Evolutionary conservation across 371 early-diverging fungal species (phyloP), one percentile per base, ranked within the genome.

Genomic region (Haplosporangium sp.): DNA sequence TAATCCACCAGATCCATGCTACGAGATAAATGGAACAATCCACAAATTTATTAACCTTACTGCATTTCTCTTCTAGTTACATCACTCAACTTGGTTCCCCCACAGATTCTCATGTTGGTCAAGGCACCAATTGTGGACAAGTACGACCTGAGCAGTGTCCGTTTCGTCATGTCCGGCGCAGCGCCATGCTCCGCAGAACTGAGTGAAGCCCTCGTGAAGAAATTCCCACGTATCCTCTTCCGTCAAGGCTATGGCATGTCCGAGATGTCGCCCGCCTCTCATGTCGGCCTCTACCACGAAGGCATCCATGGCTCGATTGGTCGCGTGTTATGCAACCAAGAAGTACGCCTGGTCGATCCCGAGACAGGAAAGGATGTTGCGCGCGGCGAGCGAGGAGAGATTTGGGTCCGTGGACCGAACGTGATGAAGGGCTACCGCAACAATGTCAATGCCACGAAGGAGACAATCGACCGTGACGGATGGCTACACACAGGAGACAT

Each of bases 401-500:
- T 96, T 40, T 90, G 93, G 66, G 71, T 95, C 52, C 88, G 90
- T 37, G 95, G 96, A 0, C 92, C 94, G 2, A 93, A 91, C 59
- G 81, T 86, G 36, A 86, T 89, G 87, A 73, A 86, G 69, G 92
- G 91, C 0, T 91, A 93, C 55, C 80, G 88, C 38, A 88, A 91
- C 58, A 90, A 90, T 51, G 82, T 84, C 20, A 71, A 90, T 59
- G 95, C 93, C 0, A 94, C 94, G 0, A 75, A 75, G 13, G 90
- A 85, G 1, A 87, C 91, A 0, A 88, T 96, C 61, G 91, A 91
- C 56, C 6, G 64, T 0, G 88, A 90, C 36, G 93, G 93, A 1
- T 96, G 90, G 85, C 80, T 95, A 73, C 92, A 90, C 47, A 95
- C 94, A 0, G 96, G 95, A n/a, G 97, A 97, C 69, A 81, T 96